Conservation (phyloP, 2,329 filamentous ascomycete species). For the Colletotrichum kahawae region DNA sequence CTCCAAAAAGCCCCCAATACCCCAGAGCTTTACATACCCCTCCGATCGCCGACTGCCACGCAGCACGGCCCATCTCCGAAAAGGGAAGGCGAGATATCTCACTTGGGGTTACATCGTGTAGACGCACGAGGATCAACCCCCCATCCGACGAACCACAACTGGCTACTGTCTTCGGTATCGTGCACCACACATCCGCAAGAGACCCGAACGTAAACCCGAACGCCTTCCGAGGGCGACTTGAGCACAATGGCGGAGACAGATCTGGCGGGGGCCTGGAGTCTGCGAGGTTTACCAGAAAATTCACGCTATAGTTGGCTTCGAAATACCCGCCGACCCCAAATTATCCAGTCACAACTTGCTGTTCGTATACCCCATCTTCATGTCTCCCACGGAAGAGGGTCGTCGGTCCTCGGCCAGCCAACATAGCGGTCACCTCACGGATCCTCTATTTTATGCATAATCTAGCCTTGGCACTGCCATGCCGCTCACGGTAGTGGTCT, state of each 20-base stretch:
- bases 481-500: background rate
- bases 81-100: constrained; percentile 13
- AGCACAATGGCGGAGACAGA: background rate
- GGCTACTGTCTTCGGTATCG: background rate
- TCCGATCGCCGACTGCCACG: background rate
- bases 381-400: background rate
- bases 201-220: background rate
- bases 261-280: background rate
- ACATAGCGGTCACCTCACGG: background rate
- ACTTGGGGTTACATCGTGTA: constrained; percentile 3
- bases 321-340: background rate
- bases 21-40: background rate
- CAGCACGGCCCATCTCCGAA: background rate
- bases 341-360: background rate
- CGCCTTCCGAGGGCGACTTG: background rate
- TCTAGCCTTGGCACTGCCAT: background rate
- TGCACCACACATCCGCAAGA: background rate
- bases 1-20: background rate
- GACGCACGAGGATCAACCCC: background rate
- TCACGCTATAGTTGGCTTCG: background rate
- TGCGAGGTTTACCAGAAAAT: background rate
- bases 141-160: background rate
- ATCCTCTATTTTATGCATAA: constrained; percentile 4
- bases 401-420: background rate
- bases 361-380: background rate